Percentiles rank a stretch among this genome's conserved stretches.
Conservation (phyloP, 768 basidiomycete species). For the Russula compacta region DNA sequence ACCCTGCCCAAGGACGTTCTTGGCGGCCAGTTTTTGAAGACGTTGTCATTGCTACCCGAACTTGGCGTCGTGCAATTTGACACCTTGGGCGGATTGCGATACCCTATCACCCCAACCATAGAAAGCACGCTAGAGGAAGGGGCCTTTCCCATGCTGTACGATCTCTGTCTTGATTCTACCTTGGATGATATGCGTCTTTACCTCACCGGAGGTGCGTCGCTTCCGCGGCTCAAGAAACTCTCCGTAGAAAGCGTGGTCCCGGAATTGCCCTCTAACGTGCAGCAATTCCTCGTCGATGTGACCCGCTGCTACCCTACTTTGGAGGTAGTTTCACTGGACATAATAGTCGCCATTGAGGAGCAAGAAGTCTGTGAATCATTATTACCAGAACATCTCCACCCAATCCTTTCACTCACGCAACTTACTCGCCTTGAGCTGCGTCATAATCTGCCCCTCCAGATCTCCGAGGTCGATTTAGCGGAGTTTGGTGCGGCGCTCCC, state of each 20-base stretch:
- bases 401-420: constrained; percentile 15
- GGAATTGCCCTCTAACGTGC: constrained; percentile 3
- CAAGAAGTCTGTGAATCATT: constrained; percentile 8
- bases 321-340: constrained; percentile 9
- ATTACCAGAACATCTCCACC: constrained; percentile 3
- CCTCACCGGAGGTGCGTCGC: constrained; percentile 11
- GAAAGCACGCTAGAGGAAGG: constrained; percentile 1
- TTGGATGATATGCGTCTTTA: constrained; percentile 14
- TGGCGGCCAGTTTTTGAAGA: not conserved
- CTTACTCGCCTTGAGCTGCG: constrained; percentile 17
- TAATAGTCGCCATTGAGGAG: constrained; percentile 4
- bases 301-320: constrained; percentile 13
- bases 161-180: constrained; percentile 16
- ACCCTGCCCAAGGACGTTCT: constrained; percentile 12
- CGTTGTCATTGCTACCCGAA: constrained; percentile 10
- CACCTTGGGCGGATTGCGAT: not conserved
- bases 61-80: constrained; percentile 14
- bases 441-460: constrained; percentile 17
- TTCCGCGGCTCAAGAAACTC: constrained; percentile 10
- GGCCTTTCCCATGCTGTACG: constrained; percentile 13
- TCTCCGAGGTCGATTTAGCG: constrained; percentile 15
- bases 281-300: constrained; percentile 10
- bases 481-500: constrained; percentile 17
- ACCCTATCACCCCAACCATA: not conserved
- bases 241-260: constrained; percentile 8